A percentile compares a stretch with the other conserved stretches of the same genome.
These are phyloP conservation scores for Aspergillus fructus DNA, from an alignment of 2,329 filamentous ascomycete species.

Conservation along the genomic window DNA sequence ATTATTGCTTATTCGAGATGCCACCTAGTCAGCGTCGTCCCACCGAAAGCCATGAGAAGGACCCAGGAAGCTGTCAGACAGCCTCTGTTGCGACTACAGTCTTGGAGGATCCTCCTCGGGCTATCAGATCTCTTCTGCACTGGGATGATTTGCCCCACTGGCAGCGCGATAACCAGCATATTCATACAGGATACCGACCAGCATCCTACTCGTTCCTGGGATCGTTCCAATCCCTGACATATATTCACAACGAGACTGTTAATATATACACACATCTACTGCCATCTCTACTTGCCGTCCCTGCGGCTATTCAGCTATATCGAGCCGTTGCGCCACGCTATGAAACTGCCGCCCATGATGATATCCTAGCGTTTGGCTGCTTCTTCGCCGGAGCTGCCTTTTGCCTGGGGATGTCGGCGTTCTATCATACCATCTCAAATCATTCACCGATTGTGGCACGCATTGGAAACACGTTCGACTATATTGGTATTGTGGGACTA, in stretches of 20 bases:
- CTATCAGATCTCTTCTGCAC: slow-evolving; percentile 42
- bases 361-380: slow-evolving; percentile 71
- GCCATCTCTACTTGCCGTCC: slow-evolving; percentile 62
- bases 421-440: slow-evolving; percentile 81
- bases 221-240: slow-evolving; percentile 59
- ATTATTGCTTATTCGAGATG: slow-evolving; percentile 26
- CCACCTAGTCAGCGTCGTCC: slow-evolving; percentile 33
- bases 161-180: slow-evolving; percentile 68
- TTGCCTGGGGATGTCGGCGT: slow-evolving; percentile 78
- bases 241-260: slow-evolving; percentile 68
- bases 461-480: slow-evolving; percentile 91
- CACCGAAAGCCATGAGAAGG: slow-evolving; percentile 19
- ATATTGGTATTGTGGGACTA: slow-evolving; percentile 86
- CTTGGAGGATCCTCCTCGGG: slow-evolving; percentile 28
- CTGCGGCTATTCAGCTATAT: slow-evolving; percentile 56
- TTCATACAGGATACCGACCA: slow-evolving; percentile 64
- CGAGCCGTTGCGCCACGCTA: slow-evolving; percentile 64
- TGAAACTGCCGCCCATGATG: slow-evolving; percentile 57
- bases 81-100: slow-evolving; percentile 25
- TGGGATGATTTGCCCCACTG: slow-evolving; percentile 55
- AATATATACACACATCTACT: slow-evolving; percentile 73
- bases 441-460: slow-evolving; percentile 76
- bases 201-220: slow-evolving; percentile 60
- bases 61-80: slow-evolving; percentile 24
- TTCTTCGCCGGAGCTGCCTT: slow-evolving; percentile 74